Conservation (phyloP, 805 yeast species). For the Scheffersomyces amazonensis region DNA sequence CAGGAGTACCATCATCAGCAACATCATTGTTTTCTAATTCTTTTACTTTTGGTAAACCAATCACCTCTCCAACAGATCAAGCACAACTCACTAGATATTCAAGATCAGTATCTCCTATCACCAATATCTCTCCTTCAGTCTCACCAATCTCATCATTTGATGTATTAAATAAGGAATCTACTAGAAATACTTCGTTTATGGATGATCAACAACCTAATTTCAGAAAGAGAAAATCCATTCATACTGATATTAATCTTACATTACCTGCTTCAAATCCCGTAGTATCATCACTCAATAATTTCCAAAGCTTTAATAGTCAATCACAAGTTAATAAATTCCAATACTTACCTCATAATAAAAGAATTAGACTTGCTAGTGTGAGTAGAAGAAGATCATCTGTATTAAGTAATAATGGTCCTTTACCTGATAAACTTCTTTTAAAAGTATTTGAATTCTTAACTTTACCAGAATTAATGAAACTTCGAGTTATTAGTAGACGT, state of each 20-base stretch:
- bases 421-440: slow-evolving; percentile 60
- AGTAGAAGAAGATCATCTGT: slow-evolving; percentile 54
- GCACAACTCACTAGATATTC: not conserved
- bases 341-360: slow-evolving; percentile 53
- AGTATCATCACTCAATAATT: slow-evolving; percentile 28
- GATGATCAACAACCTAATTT: not conserved
- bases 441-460: slow-evolving; percentile 51
- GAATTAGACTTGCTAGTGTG: slow-evolving; percentile 47
- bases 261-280: slow-evolving; percentile 41
- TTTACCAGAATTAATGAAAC: slow-evolving; percentile 58
- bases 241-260: not conserved
- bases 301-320: slow-evolving; percentile 17
- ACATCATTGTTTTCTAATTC: not conserved
- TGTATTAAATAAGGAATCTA: not conserved
- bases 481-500: slow-evolving; percentile 56
- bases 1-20: no score
- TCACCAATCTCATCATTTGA: slow-evolving; percentile 3
- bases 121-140: not conserved
- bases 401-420: slow-evolving; percentile 48
- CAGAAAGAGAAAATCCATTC: not conserved
- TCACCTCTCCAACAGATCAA: not conserved
- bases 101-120: slow-evolving; percentile 6
- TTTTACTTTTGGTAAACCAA: not conserved
- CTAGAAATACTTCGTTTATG: not conserved
- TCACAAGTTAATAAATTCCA: slow-evolving; percentile 34